Evolutionary conservation across 1,284 basidiomycete genomes (phyloP).

Genomic region (Fomitopsis palustris): DNA sequence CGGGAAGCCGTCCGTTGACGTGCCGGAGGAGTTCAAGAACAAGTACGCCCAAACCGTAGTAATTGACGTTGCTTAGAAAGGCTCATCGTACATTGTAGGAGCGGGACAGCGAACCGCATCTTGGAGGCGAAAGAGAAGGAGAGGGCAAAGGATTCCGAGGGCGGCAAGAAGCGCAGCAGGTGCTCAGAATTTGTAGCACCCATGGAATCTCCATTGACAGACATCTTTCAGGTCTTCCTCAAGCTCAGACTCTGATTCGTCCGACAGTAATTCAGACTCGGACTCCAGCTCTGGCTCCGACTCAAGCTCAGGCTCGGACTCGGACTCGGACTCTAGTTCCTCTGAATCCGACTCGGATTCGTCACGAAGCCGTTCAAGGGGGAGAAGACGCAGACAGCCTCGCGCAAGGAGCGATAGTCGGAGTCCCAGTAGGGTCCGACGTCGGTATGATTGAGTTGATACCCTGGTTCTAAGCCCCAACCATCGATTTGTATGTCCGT

Average conservation of each 20-base stretch:
- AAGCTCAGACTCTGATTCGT: background rate
- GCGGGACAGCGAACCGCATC: constrained; percentile 70
- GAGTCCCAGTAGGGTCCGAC: constrained; percentile 13
- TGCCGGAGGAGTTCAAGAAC: constrained; percentile 78
- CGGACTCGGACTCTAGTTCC: constrained; percentile 21
- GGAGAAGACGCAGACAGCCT: constrained; percentile 20
- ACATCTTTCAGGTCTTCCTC: constrained; percentile 1
- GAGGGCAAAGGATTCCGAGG: constrained; percentile 43
- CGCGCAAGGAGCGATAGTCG: constrained; percentile 20
- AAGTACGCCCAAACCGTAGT: constrained; percentile 44
- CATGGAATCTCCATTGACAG: background rate
- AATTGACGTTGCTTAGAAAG: background rate
- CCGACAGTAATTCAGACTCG: background rate
- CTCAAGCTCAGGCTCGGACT: constrained; percentile 31
- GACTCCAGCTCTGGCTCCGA: constrained; percentile 12
- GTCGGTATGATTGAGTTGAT: constrained; percentile 4
- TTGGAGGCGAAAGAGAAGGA: constrained; percentile 73
- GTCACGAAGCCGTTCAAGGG: constrained; percentile 36
- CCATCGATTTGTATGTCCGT: background rate
- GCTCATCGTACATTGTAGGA: constrained; percentile 34
- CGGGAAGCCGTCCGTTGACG: constrained; percentile 67
- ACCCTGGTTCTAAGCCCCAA: background rate
- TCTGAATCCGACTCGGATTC: constrained; percentile 43
- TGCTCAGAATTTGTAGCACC: constrained; percentile 25
- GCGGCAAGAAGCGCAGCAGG: constrained; percentile 46